These are phyloP conservation scores for Leccinum fibrillosum DNA, from an alignment of 768 basidiomycete genomes.

Conservation along the genomic window DNA sequence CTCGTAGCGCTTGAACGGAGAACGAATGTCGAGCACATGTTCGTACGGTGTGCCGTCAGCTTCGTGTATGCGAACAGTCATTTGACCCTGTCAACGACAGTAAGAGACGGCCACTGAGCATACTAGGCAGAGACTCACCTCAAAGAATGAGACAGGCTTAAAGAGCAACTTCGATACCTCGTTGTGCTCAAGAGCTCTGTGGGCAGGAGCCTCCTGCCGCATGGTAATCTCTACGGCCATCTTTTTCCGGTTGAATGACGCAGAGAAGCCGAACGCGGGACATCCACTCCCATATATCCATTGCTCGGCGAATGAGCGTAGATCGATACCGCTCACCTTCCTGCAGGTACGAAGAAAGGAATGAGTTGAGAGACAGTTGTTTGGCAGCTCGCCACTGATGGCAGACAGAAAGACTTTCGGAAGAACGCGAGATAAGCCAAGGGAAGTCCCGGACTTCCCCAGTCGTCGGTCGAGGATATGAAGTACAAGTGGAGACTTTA, in stretches of 20 bases:
- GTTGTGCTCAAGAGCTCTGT: conserved; percentile 58
- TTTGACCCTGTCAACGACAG: conserved; percentile 65
- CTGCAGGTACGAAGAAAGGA: conserved; percentile 88
- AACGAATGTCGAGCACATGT: conserved; percentile 90
- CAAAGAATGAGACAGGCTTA: conserved; percentile 90
- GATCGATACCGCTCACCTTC: conserved; percentile 90
- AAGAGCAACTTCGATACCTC: conserved; percentile 62
- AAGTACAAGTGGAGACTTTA: conserved; percentile 94
- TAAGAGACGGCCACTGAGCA: conserved; percentile 6
- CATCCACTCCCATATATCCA: conserved; percentile 99
- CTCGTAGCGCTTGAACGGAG: conserved; percentile 88
- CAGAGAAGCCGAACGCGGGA: conserved; percentile 84
- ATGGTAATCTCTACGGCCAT: conserved; percentile 98
- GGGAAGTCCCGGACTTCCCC: conserved; percentile 91
- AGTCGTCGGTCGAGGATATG: conserved; percentile 93
- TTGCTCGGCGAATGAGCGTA: conserved; percentile 91
- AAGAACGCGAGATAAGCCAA: conserved; percentile 90
- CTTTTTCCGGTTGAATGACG: conserved; percentile 94
- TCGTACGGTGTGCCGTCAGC: conserved; percentile 99
- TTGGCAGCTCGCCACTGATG: conserved; percentile 83
- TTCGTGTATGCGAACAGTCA: conserved; percentile 98
- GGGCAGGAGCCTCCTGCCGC: conserved; percentile 83
- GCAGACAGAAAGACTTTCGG: conserved; percentile 95
- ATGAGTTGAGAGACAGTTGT: conserved; percentile 85
- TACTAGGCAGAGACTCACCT: conserved; percentile 45